Base-by-base conservation (phyloP, 2,329 filamentous ascomycete species). In the Sarocladium kiliense region DNA sequence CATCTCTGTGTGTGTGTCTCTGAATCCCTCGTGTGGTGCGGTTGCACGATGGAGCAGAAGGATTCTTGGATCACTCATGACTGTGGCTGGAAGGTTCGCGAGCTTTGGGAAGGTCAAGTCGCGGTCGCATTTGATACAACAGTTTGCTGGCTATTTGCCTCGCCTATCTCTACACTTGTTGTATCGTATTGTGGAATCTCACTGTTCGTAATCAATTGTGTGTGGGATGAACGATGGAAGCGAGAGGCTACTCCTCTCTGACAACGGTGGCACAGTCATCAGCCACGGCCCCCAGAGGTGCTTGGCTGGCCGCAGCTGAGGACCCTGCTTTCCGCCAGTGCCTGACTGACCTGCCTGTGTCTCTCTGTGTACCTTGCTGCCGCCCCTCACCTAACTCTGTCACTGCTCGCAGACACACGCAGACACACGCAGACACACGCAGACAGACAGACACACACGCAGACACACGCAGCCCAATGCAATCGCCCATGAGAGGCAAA, bases 291-390 rank as follows among this genome's bases (percentile, higher is more conserved):
- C 44, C 44, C 44, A 27, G 27, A 18, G 10, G 4, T 19, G 9
- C 27, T 36, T 36, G 47, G 47, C 47, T 51, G 10, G 27, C 47
- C 47, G 21, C 44, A 32, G 21, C 44, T 27, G 23, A 30, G 44
- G 44, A 47, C 44, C 44, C 44, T 47, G 44, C 44, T 47, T 44
- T 44, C 41, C 41, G 23, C 36, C 23, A 47, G 44, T 47, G 44
- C 21, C 18, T 23, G 18, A 44, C 41, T 39, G n/a, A 39, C 12
- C 12, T 16, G 16, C n/a, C 7, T 19, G 7, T 21, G 39, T 14
- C 5, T n/a, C 19, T 21, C 18, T 7, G 3, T 44, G 44, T 47
- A n/a, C 44, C 44, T 47, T 30, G 25, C 14, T 23, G 7, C 23
- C 41, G 41, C 23, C 44, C 23, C 47, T 37, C 47, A 51, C 47